Percentiles rank a stretch among this genome's conserved stretches.
Conservation (phyloP, 2,329 filamentous ascomycete genomes). For the Venturia nashicola region DNA sequence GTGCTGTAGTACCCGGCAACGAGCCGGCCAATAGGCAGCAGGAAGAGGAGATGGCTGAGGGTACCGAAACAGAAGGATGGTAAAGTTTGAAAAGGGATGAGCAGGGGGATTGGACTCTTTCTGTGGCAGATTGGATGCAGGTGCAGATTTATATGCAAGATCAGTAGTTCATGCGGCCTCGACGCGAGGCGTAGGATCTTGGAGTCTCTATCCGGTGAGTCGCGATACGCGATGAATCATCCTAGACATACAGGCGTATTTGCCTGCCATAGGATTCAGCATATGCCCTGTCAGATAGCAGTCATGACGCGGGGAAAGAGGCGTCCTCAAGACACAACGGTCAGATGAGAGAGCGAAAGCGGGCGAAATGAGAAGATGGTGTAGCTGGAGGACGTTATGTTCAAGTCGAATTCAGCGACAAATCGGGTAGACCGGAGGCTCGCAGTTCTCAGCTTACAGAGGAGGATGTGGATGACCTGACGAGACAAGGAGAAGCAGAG, state of each 20-base stretch:
- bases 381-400: background rate
- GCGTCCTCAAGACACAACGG: background rate
- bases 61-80: background rate
- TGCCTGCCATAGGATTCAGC: background rate
- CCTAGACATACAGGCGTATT: background rate
- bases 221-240: slow-evolving; percentile 6
- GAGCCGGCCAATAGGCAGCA: background rate
- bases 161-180: background rate
- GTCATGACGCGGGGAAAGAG: background rate
- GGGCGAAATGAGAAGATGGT: background rate
- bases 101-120: background rate
- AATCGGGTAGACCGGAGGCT: no score
- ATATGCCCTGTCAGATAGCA: background rate
- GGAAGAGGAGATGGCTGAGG: background rate
- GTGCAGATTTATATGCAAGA: slow-evolving; percentile 5
- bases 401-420: no score
- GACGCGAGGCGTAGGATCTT: background rate
- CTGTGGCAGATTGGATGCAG: background rate
- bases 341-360: background rate
- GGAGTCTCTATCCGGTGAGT: background rate
- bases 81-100: background rate
- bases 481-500: background rate
- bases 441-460: background rate
- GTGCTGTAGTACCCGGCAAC: background rate
- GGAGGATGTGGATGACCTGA: background rate